phyloP scores from a whole-genome alignment of 495 filamentous ascomycete genomes.

The Sabuloglossum arenarium region DNA sequence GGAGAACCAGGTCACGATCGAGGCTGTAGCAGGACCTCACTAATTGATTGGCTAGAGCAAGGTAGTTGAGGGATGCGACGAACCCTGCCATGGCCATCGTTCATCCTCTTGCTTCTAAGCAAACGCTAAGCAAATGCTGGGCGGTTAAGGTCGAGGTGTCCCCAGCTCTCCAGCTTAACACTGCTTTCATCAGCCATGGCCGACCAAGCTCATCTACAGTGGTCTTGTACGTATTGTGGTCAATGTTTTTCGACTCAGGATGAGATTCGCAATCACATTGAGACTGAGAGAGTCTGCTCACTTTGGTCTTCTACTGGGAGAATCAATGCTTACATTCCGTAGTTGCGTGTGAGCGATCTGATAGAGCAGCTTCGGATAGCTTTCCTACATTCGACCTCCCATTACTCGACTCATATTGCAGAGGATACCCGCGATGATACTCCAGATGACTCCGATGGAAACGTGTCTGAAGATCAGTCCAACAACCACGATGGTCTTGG shows the following conservation, averaged over 20 bases:
- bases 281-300: not conserved
- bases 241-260: not conserved
- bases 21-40: not conserved
- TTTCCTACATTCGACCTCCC: not conserved
- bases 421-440: not conserved
- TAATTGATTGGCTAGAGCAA: not conserved
- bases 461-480: not conserved
- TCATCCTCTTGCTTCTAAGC: not conserved
- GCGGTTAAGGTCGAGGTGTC: not conserved
- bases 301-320: not conserved
- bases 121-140: too few species aligned
- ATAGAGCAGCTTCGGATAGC: not conserved
- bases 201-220: not conserved
- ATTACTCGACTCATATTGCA: not conserved
- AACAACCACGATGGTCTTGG: not conserved
- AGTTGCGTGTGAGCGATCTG: not conserved
- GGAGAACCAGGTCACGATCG: too few species aligned
- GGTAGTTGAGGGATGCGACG: not conserved
- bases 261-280: not conserved
- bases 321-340: not conserved
- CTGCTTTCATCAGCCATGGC: not conserved
- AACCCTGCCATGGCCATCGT: not conserved
- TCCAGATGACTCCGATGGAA: not conserved
- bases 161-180: not conserved
- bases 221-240: not conserved